Evolutionary conservation across 2,329 filamentous ascomycete genomes (phyloP), one percentile per base, ranked within the genome.

Genomic region (Rutstroemia sp.): DNA sequence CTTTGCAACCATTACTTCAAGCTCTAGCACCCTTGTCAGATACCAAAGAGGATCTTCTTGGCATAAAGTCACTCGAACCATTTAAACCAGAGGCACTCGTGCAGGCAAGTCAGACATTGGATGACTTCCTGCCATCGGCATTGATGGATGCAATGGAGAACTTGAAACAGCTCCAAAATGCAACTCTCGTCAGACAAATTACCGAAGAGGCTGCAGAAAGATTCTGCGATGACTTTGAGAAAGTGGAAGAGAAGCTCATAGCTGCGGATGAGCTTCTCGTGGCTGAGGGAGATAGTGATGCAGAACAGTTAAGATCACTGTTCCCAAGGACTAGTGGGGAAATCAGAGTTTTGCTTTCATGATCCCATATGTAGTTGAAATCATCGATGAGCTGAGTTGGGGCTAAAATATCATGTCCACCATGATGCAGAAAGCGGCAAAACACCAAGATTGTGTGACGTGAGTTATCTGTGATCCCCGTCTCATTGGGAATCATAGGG

Each of bases 91-190:
- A 78, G 5, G 71, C 78, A 0, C 75, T 97, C n/a, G 73, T 79
- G 1, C 73, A 77, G 50, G 84, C 86, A 2, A 89, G 89, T 64
- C 88, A 92, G 65, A 80, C 79, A 42, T 77, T 99, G 6, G 94
- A 99, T 67, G 85, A 90, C 59, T 99, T 97, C 73, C 76, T 99
- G 23, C 92, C 94, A 0, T 95, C 90, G 1, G 94, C 92, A 2
- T 78, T 96, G 30, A 92, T 96, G 77, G 94, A 99, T 69, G 92
- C 92, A 2, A 84, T 89, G 64, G 88, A 94, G 51, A 89, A 90
- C 58, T 72, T 97, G 25, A 86, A 86, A 61, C 76, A 82, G 44
- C 73, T 99, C 1, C 84, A 87, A 60, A 88, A 89, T 65, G 81
- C 87, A 1, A 78, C 77, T 10, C 73, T 95, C 57, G 86, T 87